Evolutionary conservation across 805 yeast species (phyloP).

Genomic region (Pichia ethanolica): DNA sequence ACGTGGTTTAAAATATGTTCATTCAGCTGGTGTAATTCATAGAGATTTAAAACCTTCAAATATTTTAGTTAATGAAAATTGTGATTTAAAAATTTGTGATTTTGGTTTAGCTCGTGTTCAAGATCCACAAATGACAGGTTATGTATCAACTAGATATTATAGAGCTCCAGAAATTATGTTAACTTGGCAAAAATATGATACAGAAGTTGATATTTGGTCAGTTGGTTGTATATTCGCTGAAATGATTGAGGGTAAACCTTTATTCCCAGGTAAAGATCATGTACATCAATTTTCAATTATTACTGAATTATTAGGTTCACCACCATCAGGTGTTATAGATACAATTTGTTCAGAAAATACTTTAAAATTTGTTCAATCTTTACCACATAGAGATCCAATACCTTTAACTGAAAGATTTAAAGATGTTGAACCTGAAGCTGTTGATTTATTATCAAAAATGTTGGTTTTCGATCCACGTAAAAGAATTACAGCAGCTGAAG

Average conservation of each 20-base stretch:
- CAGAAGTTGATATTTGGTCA: constrained; percentile 76
- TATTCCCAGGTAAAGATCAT: constrained; percentile 88
- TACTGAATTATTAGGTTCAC: constrained; percentile 88
- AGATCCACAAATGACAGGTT: constrained; percentile 55
- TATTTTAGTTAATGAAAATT: constrained; percentile 57
- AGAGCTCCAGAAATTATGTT: constrained; percentile 81
- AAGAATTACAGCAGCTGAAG: constrained; percentile 88
- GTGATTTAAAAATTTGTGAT: constrained; percentile 76
- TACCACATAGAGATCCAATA: constrained; percentile 89
- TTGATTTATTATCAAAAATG: constrained; percentile 83
- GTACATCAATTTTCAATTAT: constrained; percentile 97
- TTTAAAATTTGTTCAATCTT: constrained; percentile 82
- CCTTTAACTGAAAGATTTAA: constrained; percentile 79
- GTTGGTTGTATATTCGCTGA: constrained; percentile 76
- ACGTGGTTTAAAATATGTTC: constrained; percentile 90
- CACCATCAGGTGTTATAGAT: constrained; percentile 92
- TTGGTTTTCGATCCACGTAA: constrained; percentile 91
- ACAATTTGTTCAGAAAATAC: constrained; percentile 96
- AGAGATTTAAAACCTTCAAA: constrained; percentile 78
- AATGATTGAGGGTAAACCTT: constrained; percentile 51
- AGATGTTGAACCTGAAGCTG: constrained; percentile 74
- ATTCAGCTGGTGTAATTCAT: constrained; percentile 92
- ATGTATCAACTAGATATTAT: constrained; percentile 82
- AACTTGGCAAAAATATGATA: constrained; percentile 62
- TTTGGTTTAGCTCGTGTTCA: constrained; percentile 66